Base-by-base conservation (phyloP, 2,329 filamentous ascomycete species). In the Fusarium albosuccineum region DNA sequence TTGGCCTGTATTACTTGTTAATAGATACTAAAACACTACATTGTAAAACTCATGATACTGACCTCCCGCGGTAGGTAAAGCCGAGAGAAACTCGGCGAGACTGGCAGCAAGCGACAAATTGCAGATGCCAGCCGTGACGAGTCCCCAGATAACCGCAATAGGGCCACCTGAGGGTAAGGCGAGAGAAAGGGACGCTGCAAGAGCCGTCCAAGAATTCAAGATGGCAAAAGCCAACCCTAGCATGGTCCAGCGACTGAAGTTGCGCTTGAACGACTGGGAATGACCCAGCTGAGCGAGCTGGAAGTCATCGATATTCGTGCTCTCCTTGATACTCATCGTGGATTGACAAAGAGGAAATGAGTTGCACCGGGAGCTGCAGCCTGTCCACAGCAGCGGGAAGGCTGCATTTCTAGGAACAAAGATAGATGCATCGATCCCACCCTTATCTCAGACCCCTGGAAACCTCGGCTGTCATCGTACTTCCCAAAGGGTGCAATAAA, bases 111-210 rank as follows among this genome's bases (percentile, higher is more conserved):
- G 77, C 4, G 76, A 77, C 11, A 78, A 45, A 44, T 78, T 78
- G 66, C 76, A 78, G n/a, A 77, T 62, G 5, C 76, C 76, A 7
- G 76, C 75, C 0, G 76, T 78, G 2, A 76, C 70, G 0, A 78
- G 68, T 8, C 76, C 91, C 91, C 91, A 94, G 36, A 94, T 85
- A 13, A 93, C 89, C 53, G 39, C 88, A 85, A 2, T 91, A 89
- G 56, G 70, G 0, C 70, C 70, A 0, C 92, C 91, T 16, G 87
- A 90, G 0, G 91, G 89, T 16, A 94, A 78, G 29, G 81, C 81
- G 5, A 84, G 73, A 1, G 78, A 78, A 6, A 84, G 77, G 2
- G 80, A 82, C 2, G 81, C 80, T 6, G 82, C 80, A 2, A 84
- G 79, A 1, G 82, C 82, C 1, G 82, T 83, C 81, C 81, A 83